phyloP scores from a whole-genome alignment of 2,329 filamentous ascomycete genomes.

The Ophiostoma tasmaniense region DNA sequence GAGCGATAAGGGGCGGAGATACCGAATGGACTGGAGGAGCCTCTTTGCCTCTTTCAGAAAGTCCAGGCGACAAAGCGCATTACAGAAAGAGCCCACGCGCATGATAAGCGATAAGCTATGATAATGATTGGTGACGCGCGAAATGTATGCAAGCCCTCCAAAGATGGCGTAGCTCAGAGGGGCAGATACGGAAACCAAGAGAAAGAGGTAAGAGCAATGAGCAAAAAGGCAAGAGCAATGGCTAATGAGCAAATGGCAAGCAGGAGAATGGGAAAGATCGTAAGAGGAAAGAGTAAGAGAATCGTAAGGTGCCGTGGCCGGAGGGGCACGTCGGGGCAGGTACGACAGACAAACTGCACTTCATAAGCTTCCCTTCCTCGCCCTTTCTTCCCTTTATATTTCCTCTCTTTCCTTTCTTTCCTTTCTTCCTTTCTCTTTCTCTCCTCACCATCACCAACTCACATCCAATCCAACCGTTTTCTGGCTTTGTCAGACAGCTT shows the following conservation, averaged over 20 bases:
- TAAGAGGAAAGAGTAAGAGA: neutral
- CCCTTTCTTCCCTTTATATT: neutral
- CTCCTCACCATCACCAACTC: neutral
- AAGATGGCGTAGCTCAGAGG: constrained; percentile 4
- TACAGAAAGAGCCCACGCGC: neutral
- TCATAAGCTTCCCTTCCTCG: neutral
- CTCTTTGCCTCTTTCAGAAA: constrained; percentile 13
- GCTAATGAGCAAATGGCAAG: neutral
- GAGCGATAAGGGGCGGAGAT: constrained; percentile 5
- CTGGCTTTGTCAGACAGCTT: constrained; percentile 6
- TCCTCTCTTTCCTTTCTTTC: neutral
- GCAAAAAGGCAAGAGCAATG: neutral
- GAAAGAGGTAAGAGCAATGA: neutral
- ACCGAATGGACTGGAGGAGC: neutral
- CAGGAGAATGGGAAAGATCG: neutral
- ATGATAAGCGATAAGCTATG: constrained; percentile 3
- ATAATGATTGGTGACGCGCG: constrained; percentile 4
- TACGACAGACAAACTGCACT: neutral
- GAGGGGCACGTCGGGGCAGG: neutral
- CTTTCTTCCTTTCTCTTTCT: neutral
- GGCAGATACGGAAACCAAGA: neutral
- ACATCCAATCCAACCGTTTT: neutral
- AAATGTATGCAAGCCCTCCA: neutral
- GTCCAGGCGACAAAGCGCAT: constrained; percentile 10
- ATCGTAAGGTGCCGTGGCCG: neutral